Conservation (phyloP, 331 rosid species). For the Saraca asoca region DNA sequence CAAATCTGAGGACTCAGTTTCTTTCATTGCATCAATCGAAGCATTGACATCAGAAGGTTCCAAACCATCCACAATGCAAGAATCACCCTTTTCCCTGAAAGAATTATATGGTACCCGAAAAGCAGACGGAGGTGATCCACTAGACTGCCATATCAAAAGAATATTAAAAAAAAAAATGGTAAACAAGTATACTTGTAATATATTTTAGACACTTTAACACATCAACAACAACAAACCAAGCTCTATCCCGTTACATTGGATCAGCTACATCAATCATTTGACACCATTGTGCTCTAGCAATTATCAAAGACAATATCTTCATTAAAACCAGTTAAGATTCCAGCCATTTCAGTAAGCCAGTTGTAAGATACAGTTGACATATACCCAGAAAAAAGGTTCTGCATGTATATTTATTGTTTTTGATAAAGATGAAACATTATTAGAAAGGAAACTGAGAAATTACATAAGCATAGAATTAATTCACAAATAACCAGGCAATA, state of each 20-base stretch:
- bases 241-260: too few relatives aligned
- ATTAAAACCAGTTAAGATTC: background rate
- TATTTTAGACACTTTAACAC: slow-evolving; percentile 14
- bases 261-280: too few relatives aligned
- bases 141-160: slow-evolving; percentile 74
- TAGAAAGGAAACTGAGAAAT: too few relatives aligned
- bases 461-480: background rate
- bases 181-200: slow-evolving; percentile 19
- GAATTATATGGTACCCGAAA: slow-evolving; percentile 80
- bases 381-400: slow-evolving; percentile 4
- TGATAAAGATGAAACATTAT: too few relatives aligned
- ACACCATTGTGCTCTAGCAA: too few relatives aligned
- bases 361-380: slow-evolving; percentile 15
- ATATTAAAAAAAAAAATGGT: slow-evolving; percentile 38
- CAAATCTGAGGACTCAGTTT: slow-evolving; percentile 56
- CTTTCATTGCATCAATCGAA: slow-evolving; percentile 26
- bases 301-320: too few relatives aligned
- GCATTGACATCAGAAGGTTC: slow-evolving; percentile 36
- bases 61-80: slow-evolving; percentile 41
- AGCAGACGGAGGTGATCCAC: slow-evolving; percentile 98
- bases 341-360: slow-evolving; percentile 24
- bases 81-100: slow-evolving; percentile 61
- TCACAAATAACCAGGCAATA: background rate
- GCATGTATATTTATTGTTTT: background rate
- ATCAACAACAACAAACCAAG: too few relatives aligned